Evolutionary conservation across 2,329 filamentous ascomycete species (phyloP), one percentile per base, ranked within the genome.

Genomic region (Alternaria ventricosa): DNA sequence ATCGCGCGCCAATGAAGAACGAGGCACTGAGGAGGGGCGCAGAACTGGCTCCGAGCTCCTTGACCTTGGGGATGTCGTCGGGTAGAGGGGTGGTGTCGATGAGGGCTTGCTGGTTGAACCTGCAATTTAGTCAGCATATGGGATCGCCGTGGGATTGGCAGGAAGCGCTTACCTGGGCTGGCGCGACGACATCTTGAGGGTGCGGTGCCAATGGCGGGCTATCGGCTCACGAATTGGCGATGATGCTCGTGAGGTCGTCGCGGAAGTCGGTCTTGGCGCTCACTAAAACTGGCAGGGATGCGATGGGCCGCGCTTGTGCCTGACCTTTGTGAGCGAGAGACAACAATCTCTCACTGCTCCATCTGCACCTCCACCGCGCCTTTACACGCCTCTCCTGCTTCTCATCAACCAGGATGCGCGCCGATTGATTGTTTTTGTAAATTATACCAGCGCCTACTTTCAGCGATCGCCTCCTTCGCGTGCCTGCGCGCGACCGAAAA

Each of bases 1-100:
- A 99, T 79, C 95, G 91, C 71, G 94, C 94, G 68, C 96, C 96
- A 80, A 99, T 99, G 82, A 98, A 99, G 87, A 92, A 99, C 56
- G 93, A 90, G 30, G 96, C 96, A 70, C 93, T 97, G 64, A 97
- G 86, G 47, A 99, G 88, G 59, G 96, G 96, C 43, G 94, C 96
- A 61, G 95, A 98, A 77, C 91, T 97, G 78, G 93, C 89, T 77
- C 96, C 96, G 72, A 99, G 89, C 84, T 99, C 96, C 82, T 92
- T 88, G 81, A 99, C 96, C 79, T 93, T 90, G 77, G 96, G 96
- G 82, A 99, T 94, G 77, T 91, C 87, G 79, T 93, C 90, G 71
- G 96, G 96, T 78, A 99, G 92, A 77, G 96, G 95, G 73, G 96
- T 97, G 78, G 93, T 96, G 87, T 99, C 96, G 86, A 96, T 88